Percentiles rank a stretch among this genome's conserved stretches.
These are phyloP conservation scores for Scedosporium aurantiacum DNA, from an alignment of 2,329 filamentous ascomycete genomes.

Conservation along the genomic window DNA sequence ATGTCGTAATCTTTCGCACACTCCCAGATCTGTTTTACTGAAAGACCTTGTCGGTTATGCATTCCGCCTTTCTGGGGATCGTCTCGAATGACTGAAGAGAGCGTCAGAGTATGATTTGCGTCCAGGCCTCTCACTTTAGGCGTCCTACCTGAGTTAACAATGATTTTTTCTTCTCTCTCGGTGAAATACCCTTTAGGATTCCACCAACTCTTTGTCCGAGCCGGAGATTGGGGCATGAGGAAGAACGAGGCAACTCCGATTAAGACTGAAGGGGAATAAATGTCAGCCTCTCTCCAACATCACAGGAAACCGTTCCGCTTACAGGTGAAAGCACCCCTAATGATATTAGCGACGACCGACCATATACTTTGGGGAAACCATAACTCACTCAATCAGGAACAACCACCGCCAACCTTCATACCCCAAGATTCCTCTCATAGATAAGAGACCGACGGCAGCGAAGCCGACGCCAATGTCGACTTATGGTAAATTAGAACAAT, in stretches of 20 bases:
- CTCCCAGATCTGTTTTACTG: constrained; percentile 30
- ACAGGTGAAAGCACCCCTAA: constrained; percentile 1
- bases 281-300: neutral
- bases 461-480: constrained; percentile 39
- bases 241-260: constrained; percentile 43
- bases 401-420: constrained; percentile 48
- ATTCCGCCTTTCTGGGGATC: constrained; percentile 45
- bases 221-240: constrained; percentile 49
- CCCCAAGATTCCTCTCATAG: constrained; percentile 38
- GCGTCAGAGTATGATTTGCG: constrained; percentile 6
- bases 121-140: neutral
- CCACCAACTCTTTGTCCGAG: constrained; percentile 48
- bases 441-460: constrained; percentile 43
- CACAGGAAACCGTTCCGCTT: neutral
- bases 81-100: constrained; percentile 30
- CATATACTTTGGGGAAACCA: neutral
- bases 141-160: constrained; percentile 41
- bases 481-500: constrained; percentile 10
- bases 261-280: constrained; percentile 19
- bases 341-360: neutral
- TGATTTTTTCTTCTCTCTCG: constrained; percentile 53
- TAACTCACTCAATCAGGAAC: constrained; percentile 28
- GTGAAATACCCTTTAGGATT: constrained; percentile 50
- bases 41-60: constrained; percentile 39
- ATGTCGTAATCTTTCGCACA: constrained; percentile 40